phyloP scores from a whole-genome alignment of 192 early-diverging fungal genomes.

The Haplosporangium gracile region DNA sequence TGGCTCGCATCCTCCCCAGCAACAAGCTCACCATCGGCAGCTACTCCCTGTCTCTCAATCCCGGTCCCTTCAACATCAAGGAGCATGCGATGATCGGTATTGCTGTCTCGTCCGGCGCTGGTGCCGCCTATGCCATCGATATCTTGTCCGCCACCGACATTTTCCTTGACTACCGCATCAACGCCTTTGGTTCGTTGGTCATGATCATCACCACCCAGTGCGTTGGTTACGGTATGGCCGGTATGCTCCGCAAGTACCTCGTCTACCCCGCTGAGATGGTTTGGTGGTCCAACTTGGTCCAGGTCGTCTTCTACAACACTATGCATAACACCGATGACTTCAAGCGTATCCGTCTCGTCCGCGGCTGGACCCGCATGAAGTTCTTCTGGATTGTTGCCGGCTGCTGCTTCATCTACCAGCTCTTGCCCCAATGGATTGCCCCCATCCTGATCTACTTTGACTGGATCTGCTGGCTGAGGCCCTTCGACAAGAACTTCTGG shows the following conservation, averaged over 20 bases:
- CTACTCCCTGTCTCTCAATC: constrained; percentile 21
- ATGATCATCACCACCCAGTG: constrained; percentile 44
- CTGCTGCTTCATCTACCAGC: constrained; percentile 64
- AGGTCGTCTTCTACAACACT: constrained; percentile 63
- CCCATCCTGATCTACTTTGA: constrained; percentile 44
- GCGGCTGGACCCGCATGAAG: constrained; percentile 37
- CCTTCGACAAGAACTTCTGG: constrained; percentile 36
- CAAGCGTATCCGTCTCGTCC: constrained; percentile 11
- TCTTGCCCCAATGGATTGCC: constrained; percentile 51
- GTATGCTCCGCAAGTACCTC: constrained; percentile 68
- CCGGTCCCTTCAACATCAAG: constrained; percentile 72
- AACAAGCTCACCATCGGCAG: constrained; percentile 4
- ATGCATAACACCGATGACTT: constrained; percentile 49
- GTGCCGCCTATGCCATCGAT: constrained; percentile 65
- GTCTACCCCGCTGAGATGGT: constrained; percentile 89
- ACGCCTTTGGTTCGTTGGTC: constrained; percentile 21
- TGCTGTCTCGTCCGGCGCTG: constrained; percentile 60
- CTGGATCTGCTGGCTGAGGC: constrained; percentile 40
- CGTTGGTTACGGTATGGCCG: constrained; percentile 50
- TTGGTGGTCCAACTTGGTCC: constrained; percentile 86
- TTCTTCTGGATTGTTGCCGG: constrained; percentile 59
- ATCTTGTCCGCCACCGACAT: constrained; percentile 37
- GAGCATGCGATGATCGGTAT: constrained; percentile 75
- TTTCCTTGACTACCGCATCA: constrained; percentile 27
- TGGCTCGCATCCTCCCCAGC: constrained; percentile 30